Conservation (phyloP, 2,329 filamentous ascomycete species). For the Leptographium radiaticola region DNA sequence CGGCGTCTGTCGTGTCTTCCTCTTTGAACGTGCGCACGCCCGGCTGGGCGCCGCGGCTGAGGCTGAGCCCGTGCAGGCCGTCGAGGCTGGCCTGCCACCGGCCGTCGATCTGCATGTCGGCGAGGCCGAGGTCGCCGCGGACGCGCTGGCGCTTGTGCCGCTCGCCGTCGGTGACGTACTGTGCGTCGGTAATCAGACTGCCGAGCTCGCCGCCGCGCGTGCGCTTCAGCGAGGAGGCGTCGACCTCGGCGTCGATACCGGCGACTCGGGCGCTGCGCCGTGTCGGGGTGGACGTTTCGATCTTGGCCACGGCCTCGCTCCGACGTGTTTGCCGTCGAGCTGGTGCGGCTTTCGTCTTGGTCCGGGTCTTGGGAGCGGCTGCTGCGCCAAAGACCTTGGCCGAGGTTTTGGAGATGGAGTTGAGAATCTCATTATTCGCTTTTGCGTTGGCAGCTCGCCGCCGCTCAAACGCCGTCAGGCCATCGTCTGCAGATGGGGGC, state of each 20-base stretch:
- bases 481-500: slow-evolving; percentile 15
- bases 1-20: slow-evolving; percentile 69
- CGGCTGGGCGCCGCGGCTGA: slow-evolving; percentile 56
- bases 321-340: background rate
- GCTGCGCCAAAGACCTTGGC: slow-evolving; percentile 23
- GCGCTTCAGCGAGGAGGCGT: slow-evolving; percentile 7
- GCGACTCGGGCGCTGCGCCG: slow-evolving; percentile 46
- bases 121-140: slow-evolving; percentile 51
- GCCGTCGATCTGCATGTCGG: slow-evolving; percentile 68
- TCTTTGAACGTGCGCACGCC: slow-evolving; percentile 75
- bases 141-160: slow-evolving; percentile 46
- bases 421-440: slow-evolving; percentile 68
- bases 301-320: slow-evolving; percentile 16
- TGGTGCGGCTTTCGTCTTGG: slow-evolving; percentile 14
- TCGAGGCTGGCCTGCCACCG: slow-evolving; percentile 58
- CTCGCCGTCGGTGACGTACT: slow-evolving; percentile 14
- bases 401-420: slow-evolving; percentile 60
- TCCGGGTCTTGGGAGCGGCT: slow-evolving; percentile 27
- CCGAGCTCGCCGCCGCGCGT: background rate
- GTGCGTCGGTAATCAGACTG: background rate
- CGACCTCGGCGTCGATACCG: slow-evolving; percentile 33
- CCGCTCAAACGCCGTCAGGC: slow-evolving; percentile 75
- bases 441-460: slow-evolving; percentile 77
- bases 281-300: slow-evolving; percentile 32
- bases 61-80: slow-evolving; percentile 39